phyloP scores from a whole-genome alignment of 2,329 filamentous ascomycete species.

The Sclerotinia nivalis region DNA sequence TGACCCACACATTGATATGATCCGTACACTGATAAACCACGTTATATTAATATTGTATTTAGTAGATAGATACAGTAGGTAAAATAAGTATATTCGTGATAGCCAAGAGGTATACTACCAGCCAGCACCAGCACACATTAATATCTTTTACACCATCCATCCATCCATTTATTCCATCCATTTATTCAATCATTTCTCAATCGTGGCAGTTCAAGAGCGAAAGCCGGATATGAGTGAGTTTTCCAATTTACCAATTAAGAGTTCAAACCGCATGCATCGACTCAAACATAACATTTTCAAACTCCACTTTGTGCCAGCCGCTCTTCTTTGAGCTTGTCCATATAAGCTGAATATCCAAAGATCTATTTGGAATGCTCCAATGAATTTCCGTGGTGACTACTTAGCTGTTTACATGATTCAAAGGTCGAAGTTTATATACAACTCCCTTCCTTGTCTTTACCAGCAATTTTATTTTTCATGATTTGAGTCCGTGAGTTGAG shows the following conservation, averaged over 20 bases:
- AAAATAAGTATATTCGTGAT: background rate
- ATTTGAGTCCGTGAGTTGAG: background rate
- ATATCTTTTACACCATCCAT: background rate
- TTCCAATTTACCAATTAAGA: too few relatives aligned
- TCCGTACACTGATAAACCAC: too few relatives aligned
- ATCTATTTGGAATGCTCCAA: too few relatives aligned
- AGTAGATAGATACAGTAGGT: background rate
- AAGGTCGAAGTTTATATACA: background rate
- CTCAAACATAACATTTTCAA: too few relatives aligned
- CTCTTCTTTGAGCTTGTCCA: too few relatives aligned
- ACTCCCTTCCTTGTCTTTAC: background rate
- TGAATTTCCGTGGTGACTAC: background rate
- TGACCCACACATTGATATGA: too few relatives aligned
- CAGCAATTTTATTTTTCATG: background rate
- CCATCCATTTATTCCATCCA: background rate
- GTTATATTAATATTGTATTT: too few relatives aligned
- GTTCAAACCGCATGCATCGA: too few relatives aligned
- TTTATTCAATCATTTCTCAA: background rate
- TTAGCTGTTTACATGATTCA: background rate
- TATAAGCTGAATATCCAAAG: too few relatives aligned
- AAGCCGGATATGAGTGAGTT: background rate
- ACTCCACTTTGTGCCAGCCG: too few relatives aligned
- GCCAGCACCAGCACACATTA: background rate
- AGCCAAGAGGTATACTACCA: background rate
- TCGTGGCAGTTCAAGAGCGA: constrained; percentile 2